Base-by-base conservation (phyloP, 2,329 filamentous ascomycete genomes). In the Calonectria pseudoreteaudii region DNA sequence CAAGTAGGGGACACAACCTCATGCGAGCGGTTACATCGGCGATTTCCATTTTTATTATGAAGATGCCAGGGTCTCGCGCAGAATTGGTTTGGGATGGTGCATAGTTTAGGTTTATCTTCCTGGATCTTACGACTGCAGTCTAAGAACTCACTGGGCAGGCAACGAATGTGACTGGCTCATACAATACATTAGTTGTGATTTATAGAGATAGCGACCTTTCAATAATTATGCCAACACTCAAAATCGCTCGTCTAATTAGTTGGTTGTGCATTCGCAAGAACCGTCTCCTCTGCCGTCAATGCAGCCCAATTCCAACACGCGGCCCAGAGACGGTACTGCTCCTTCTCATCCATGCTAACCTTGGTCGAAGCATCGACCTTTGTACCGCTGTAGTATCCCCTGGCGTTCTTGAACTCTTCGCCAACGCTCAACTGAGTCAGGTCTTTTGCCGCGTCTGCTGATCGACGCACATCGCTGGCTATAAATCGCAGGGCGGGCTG, bases 231-330 rank as follows among this genome's bases (percentile, higher is more conserved):
- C 3, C 10, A 23, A 18, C 20, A 4, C 4, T 9, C 8, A n/a
- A 20, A 47, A 11, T 8, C n/a, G 20, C 8, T 7, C 13, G 3
- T 18, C 36, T 62, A 41, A 30, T 41, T 20, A 9, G 9, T 69
- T 10, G 53, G 74, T 26, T 41, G 44, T n/a, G 68, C 74, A 67
- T 66, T 26, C 18, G 1, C 14, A 10, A 80, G 38, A 1, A 52
- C 41, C 16, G 76, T 79, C n/a, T 80, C 77, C 5, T 60, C 69
- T 20, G 60, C 38, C 7, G 1, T 47, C 47, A 80, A 28, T 0
- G 38, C 69, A 4, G 68, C 18, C 78, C 78, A 80, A 6, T 65
- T 23, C 78, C 74, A 80, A 14, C 78, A 80, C 5, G 67, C 73
- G 2, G 62, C 53, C 77, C 78, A 80, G 14, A 80, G 11, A 1